Base-by-base conservation (phyloP, 2,329 filamentous ascomycete genomes). In the Hypoxylon sp. region DNA sequence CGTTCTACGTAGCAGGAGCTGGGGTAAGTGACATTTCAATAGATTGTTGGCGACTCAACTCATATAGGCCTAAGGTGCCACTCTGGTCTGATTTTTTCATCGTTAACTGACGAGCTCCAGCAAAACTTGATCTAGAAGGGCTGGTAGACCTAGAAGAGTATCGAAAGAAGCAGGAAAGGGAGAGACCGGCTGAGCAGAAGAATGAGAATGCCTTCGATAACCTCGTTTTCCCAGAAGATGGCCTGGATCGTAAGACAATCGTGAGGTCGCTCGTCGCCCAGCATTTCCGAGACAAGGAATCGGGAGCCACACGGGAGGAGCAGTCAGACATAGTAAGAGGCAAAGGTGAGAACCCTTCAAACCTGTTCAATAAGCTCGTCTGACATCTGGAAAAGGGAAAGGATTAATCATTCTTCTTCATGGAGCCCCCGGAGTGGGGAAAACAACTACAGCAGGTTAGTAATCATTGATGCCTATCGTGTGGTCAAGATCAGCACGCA, bases 1-100 rank as follows among this genome's bases (percentile, higher is more conserved):
- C 28, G 68, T 79, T 0, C 59, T 81, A 1, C 73, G 79, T 1
- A 77, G 62, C 25, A 71, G 79, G 0, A 78, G 73, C 68, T 80
- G 77, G 79, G 75, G 77, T 77, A 53, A 62, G 76, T 68, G 11
- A 34, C 17, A 17, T 73, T 3, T 65, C 28, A 30, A 9, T 6
- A 5, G 5, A 30, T 30, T 30, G 6, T 9, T 30, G 28, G 28
- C 28, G 28, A 7, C 6, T 30, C 28, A 30, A 7, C 2, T 30
- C 28, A 30, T 30, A 5, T 30, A 30, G 28, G 6, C 28, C 28
- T 6, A 30, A 30, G 28, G 28, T 30, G 5, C 6, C 9, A 6
- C 9, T 30, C 28, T 30, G 71, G 32, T 41, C 73, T 1, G 38
- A 58, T 0, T 49, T 46, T 45, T 65, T 73, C 14, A 5, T n/a